A percentile compares a stretch with the other conserved stretches of the same genome.
These are phyloP conservation scores for Fusarium zealandicum DNA, from an alignment of 2,329 filamentous ascomycete species.

Conservation along the genomic window DNA sequence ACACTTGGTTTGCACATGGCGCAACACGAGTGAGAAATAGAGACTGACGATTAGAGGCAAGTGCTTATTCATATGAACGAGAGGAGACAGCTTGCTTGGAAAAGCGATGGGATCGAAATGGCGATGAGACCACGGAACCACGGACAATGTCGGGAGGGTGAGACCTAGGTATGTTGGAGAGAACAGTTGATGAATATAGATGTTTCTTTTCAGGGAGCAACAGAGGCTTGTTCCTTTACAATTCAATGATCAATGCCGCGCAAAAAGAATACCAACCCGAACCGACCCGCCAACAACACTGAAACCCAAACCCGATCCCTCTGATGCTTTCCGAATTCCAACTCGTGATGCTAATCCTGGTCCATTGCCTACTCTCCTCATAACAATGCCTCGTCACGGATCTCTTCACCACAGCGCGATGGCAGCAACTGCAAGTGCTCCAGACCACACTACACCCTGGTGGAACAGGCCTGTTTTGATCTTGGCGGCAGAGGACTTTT, in stretches of 20 bases:
- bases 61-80: too few relatives aligned
- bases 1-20: background rate
- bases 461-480: constrained; percentile 1
- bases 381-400: background rate
- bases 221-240: constrained; percentile 3
- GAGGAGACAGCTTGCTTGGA: too few relatives aligned
- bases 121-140: too few relatives aligned
- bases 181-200: constrained; percentile 13
- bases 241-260: constrained; percentile 1
- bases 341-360: background rate
- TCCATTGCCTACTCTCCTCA: background rate
- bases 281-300: constrained; percentile 1
- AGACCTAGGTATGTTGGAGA: background rate
- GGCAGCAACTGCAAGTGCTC: constrained; percentile 5
- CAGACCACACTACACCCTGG: constrained; percentile 12
- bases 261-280: background rate
- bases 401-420: constrained; percentile 4
- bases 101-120: too few relatives aligned
- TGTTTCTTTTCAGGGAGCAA: background rate
- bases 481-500: background rate
- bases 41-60: background rate
- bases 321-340: background rate
- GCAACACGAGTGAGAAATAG: background rate
- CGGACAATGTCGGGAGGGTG: background rate
- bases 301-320: background rate